These are phyloP conservation scores for Ascoidea asiatica DNA, from an alignment of 805 yeast species.

Conservation along the genomic window DNA sequence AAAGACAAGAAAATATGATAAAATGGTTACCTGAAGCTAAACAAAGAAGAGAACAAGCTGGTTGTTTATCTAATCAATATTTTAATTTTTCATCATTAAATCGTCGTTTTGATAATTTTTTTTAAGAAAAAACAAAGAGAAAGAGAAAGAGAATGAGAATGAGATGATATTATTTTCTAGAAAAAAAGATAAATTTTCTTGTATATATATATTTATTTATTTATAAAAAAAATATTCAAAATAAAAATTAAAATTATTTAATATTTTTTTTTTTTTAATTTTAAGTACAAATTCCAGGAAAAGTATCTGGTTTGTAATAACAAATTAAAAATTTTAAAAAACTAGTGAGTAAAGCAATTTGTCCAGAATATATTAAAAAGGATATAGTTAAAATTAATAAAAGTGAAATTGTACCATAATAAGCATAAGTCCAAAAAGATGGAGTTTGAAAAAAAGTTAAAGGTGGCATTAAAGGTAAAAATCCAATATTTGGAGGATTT, in stretches of 20 bases:
- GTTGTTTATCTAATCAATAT: slow-evolving; percentile 5
- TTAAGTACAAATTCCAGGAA: not conserved
- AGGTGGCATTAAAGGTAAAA: no score
- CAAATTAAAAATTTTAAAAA: not conserved
- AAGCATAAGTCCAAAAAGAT: no score
- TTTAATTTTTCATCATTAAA: slow-evolving; percentile 3
- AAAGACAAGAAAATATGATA: slow-evolving; percentile 54
- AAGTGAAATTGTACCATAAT: no score
- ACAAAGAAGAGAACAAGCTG: slow-evolving; percentile 5
- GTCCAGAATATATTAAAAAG: not conserved
- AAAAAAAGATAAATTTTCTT: not conserved
- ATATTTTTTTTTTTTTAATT: no score
- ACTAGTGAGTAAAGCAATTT: not conserved
- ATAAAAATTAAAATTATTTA: no score
- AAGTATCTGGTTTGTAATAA: not conserved
- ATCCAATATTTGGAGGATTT: no score
- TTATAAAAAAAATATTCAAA: no score
- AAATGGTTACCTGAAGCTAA: slow-evolving; percentile 49
- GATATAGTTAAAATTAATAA: no score
- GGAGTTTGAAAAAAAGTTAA: no score
- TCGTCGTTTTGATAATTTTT: not conserved
- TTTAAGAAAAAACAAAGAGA: slow-evolving; percentile 1
- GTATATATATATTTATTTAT: not conserved
- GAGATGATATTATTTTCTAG: not conserved
- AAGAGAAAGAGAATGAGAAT: slow-evolving; percentile 1